These are phyloP conservation scores for Tetrapisispora nanseiensis DNA, from an alignment of 805 yeast genomes.

Conservation along the genomic window DNA sequence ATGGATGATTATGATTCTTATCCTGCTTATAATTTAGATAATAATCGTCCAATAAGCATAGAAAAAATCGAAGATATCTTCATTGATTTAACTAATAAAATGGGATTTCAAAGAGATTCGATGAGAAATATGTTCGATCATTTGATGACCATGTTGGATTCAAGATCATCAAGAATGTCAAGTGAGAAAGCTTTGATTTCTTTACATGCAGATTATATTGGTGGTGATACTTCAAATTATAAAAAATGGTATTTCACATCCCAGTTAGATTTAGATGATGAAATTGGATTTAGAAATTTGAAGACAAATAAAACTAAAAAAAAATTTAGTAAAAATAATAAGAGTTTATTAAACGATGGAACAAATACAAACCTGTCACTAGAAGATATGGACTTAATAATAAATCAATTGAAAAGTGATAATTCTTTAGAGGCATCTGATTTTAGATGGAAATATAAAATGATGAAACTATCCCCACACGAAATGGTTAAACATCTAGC, in stretches of 20 bases:
- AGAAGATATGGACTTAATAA: slow-evolving; percentile 47
- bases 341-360: slow-evolving; percentile 31
- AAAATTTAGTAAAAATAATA: slow-evolving; percentile 75
- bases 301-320: slow-evolving; percentile 62
- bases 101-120: slow-evolving; percentile 86
- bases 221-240: slow-evolving; percentile 80
- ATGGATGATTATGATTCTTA: slow-evolving; percentile 59
- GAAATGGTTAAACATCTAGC: slow-evolving; percentile 63
- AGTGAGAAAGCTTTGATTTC: slow-evolving; percentile 76
- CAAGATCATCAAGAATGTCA: slow-evolving; percentile 79
- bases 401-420: slow-evolving; percentile 67
- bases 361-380: slow-evolving; percentile 55
- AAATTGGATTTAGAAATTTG: slow-evolving; percentile 46
- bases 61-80: slow-evolving; percentile 81
- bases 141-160: slow-evolving; percentile 74
- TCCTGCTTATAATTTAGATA: slow-evolving; percentile 98
- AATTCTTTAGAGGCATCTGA: slow-evolving; percentile 82
- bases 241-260: slow-evolving; percentile 90
- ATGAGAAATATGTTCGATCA: slow-evolving; percentile 87
- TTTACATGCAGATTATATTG: slow-evolving; percentile 78
- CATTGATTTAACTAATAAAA: slow-evolving; percentile 70
- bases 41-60: slow-evolving; percentile 70
- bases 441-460: slow-evolving; percentile 62
- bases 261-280: slow-evolving; percentile 65
- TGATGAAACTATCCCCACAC: slow-evolving; percentile 42